phyloP scores from a whole-genome alignment of 78 protist species.

The Monocercomonoides exilis region DNA sequence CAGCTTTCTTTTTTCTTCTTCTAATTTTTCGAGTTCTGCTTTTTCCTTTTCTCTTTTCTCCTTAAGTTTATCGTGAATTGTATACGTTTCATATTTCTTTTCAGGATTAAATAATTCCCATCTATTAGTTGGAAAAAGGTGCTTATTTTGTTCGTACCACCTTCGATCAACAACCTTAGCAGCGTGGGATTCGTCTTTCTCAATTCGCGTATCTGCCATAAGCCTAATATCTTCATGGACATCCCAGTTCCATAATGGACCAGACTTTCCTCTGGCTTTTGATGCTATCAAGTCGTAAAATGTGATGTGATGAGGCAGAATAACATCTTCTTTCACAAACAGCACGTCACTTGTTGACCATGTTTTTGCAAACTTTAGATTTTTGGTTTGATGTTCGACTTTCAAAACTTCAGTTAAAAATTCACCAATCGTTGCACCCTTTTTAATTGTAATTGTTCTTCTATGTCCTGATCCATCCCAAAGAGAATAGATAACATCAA shows the following conservation, averaged over 20 bases:
- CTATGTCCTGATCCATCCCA: conserved; percentile 90
- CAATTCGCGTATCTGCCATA: conserved; percentile 56
- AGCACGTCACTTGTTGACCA: conserved; percentile 53
- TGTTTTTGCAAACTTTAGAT: conserved; percentile 29
- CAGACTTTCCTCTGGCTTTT: conserved; percentile 75
- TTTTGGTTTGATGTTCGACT: conserved; percentile 40
- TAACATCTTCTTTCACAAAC: conserved; percentile 81
- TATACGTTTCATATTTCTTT: neutral
- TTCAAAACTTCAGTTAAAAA: conserved; percentile 34
- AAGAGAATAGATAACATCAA: conserved; percentile 59
- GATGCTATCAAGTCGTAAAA: conserved; percentile 74
- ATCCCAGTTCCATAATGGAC: conserved; percentile 73
- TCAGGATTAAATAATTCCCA: conserved; percentile 43
- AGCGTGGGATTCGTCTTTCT: conserved; percentile 79
- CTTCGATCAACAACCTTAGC: conserved; percentile 61
- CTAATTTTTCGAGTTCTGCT: neutral
- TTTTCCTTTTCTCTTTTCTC: neutral
- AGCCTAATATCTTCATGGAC: conserved; percentile 80
- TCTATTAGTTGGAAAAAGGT: conserved; percentile 74
- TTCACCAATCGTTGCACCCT: conserved; percentile 55
- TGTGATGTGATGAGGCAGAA: conserved; percentile 68
- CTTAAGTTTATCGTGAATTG: neutral
- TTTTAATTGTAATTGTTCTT: conserved; percentile 18
- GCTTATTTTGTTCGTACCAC: conserved; percentile 80
- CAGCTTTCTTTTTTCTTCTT: neutral